A percentile compares a stretch with the other conserved stretches of the same genome.
Evolutionary conservation across 306 rosid species (phyloP).

Genomic region (Benincasa hispida): DNA sequence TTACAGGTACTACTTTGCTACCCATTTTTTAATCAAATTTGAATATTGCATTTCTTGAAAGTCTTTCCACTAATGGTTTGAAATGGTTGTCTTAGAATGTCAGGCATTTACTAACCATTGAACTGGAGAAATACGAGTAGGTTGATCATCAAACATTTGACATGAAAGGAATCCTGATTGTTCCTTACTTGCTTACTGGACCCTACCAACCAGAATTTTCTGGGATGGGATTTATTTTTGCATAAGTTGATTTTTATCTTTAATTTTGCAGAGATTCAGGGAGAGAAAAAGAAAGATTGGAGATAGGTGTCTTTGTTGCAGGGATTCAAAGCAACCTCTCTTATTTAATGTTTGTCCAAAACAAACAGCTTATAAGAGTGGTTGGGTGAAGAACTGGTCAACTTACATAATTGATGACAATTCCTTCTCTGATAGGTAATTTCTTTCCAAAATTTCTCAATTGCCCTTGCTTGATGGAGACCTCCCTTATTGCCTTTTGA

Average conservation of each 20-base stretch:
- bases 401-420: conserved; percentile 26
- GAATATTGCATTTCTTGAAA: background rate
- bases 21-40: background rate
- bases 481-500: conserved; percentile 10
- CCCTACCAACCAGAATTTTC: background rate
- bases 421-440: conserved; percentile 33
- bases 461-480: conserved; percentile 13
- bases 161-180: background rate
- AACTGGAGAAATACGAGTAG: background rate
- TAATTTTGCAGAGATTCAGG: background rate
- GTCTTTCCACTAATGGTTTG: background rate
- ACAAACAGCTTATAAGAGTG: conserved; percentile 19
- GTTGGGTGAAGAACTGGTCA: conserved; percentile 52
- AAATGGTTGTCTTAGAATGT: background rate
- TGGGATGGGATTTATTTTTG: background rate
- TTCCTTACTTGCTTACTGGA: background rate
- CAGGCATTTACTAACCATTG: background rate
- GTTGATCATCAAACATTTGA: background rate
- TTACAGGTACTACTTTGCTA: background rate
- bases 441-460: background rate
- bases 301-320: conserved; percentile 31
- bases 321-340: conserved; percentile 40
- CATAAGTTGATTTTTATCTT: background rate
- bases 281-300: background rate
- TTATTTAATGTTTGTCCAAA: conserved; percentile 15